Evolutionary conservation across 495 filamentous ascomycete genomes (phyloP), one percentile per base, ranked within the genome.

Genomic region (Entonaema liquescens): DNA sequence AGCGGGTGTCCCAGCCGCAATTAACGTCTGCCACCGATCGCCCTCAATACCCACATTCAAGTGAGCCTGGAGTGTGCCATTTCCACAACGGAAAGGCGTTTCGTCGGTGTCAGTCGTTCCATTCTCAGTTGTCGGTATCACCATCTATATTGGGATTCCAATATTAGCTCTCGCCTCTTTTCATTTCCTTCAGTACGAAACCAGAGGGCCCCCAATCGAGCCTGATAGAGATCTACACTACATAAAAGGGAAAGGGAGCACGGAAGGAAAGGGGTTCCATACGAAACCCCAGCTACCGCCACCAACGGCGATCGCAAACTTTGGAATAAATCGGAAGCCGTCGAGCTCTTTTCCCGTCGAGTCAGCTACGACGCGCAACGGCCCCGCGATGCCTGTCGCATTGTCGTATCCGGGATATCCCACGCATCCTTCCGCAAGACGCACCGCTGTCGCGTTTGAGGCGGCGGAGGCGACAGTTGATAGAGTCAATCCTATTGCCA

Each of bases 281-380:
- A 74, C 72, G 35, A 74, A 74, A 17, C 72, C 72, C 72, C 72
- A 74, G 23, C 49, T 65, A 1, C 72, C 68, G 15, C 72, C 68
- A 4, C 72, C 72, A 15, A 72, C 68, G 6, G 72, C 72, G 17
- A 55, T 72, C 5, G 72, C 64, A 29, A 62, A 74, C 26, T 62
- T 60, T 5, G 72, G 72, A 5, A 55, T 31, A 17, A 74, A 74
- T 21, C 23, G 52, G 40, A 57, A 59, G 8, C 72, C 72, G 26
- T 74, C 72, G 5, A 62, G 17, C 5, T 52, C 50, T 35, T 11
- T 57, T 5, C 72, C 68, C 3, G 65, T 68, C 2, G 68, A 71
- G 53, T 68, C 68, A 25, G 55, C 68, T 2, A 49, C 35, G 1
- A 74, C 26, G 15, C 23, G 65, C 7, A 74, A 13, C 2, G 64